Evolutionary conservation across 345 rosid genomes (phyloP).

Genomic region (Pistacia vera): DNA sequence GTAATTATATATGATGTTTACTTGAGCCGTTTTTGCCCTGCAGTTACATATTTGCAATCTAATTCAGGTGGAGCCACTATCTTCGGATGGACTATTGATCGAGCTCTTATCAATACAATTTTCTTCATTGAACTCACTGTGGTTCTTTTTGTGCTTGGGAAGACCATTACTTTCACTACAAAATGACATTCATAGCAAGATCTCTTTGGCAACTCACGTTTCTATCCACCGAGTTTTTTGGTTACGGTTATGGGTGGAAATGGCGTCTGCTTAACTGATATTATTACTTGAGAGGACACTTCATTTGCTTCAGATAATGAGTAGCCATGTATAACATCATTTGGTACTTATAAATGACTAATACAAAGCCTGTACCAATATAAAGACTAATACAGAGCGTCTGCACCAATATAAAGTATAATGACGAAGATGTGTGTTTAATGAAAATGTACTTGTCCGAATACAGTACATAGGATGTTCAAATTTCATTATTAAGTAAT

Average conservation of each 20-base stretch:
- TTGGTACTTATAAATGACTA: no score
- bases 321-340: no score
- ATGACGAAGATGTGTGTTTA: no score
- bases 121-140: constrained; percentile 33
- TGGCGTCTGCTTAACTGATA: no score
- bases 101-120: constrained; percentile 31
- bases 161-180: constrained; percentile 25
- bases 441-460: no score
- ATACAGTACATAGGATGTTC: no score
- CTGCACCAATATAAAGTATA: no score
- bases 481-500: no score
- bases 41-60: constrained; percentile 31
- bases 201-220: no score
- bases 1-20: not conserved
- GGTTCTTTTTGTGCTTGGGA: constrained; percentile 36
- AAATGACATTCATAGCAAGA: not conserved
- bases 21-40: not conserved
- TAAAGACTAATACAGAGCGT: no score
- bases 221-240: not conserved
- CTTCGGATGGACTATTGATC: constrained; percentile 28
- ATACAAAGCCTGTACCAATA: no score
- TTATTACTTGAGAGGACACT: no score
- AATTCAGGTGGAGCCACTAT: constrained; percentile 28
- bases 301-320: not conserved
- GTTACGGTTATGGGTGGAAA: not conserved